A percentile compares a stretch with the other conserved stretches of the same genome.
These are phyloP conservation scores for Paecilomyces fulvus DNA, from an alignment of 2,329 filamentous ascomycete genomes.

Conservation along the genomic window DNA sequence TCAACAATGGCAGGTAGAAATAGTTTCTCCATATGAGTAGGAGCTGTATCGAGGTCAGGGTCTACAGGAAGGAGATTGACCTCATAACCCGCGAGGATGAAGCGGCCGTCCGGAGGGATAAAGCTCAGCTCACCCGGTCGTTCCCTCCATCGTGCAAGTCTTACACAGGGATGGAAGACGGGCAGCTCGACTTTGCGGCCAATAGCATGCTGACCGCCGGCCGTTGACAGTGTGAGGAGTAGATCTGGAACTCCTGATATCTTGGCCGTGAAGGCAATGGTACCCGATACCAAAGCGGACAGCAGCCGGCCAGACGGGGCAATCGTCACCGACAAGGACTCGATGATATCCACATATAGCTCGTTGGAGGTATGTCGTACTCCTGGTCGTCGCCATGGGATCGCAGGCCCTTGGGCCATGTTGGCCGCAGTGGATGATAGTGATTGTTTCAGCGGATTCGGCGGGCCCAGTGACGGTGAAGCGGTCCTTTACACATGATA, in stretches of 20 bases:
- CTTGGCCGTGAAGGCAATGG: conserved; percentile 89
- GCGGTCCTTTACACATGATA: conserved; percentile 19
- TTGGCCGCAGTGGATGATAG: conserved; percentile 22
- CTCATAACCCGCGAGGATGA: conserved; percentile 89
- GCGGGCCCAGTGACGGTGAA: conserved; percentile 32
- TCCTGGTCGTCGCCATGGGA: conserved; percentile 86
- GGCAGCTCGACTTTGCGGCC: conserved; percentile 71
- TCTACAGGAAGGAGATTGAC: conserved; percentile 76
- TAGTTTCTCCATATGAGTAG: conserved; percentile 52
- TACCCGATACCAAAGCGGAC: conserved; percentile 79
- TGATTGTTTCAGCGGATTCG: conserved; percentile 33
- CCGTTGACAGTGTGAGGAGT: conserved; percentile 68
- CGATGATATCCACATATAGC: conserved; percentile 90
- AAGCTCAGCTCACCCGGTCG: conserved; percentile 89
- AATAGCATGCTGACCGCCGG: conserved; percentile 71
- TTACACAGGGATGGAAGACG: conserved; percentile 92
- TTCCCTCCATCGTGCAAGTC: conserved; percentile 82
- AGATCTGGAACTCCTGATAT: conserved; percentile 92
- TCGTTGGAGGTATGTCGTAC: conserved; percentile 96
- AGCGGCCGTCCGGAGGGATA: conserved; percentile 86
- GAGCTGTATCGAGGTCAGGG: conserved; percentile 46
- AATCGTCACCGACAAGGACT: conserved; percentile 77
- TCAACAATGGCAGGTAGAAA: conserved; percentile 77
- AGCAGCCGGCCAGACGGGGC: conserved; percentile 84
- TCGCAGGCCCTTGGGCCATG: conserved; percentile 39